Percentiles rank a stretch among this genome's conserved stretches.
phyloP scores from a whole-genome alignment of 345 rosid species.

The Eucalyptus erythrocorys region DNA sequence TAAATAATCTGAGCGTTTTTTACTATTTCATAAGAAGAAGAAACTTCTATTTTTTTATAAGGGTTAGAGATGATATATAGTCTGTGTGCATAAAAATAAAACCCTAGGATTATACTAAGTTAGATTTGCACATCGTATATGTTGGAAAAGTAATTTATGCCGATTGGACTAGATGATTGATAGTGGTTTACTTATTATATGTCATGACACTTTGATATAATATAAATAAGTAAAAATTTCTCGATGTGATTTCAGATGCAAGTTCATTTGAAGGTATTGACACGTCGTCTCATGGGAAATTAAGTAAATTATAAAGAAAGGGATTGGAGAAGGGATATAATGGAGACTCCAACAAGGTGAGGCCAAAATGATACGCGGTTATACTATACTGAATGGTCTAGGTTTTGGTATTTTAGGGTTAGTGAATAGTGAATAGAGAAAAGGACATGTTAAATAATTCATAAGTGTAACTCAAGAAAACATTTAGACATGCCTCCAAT shows the following conservation, averaged over 20 bases:
- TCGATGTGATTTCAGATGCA: fast-evolving
- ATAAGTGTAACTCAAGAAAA: background rate
- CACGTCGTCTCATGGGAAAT: fast-evolving
- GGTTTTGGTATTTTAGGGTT: background rate
- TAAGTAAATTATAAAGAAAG: background rate
- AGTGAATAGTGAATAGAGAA: background rate
- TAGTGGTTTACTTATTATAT: background rate
- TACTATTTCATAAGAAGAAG: background rate
- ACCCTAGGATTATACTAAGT: background rate
- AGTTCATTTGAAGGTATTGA: background rate
- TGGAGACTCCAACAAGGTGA: background rate
- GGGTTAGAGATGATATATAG: background rate
- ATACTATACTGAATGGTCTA: background rate
- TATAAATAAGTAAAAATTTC: background rate
- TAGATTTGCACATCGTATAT: background rate
- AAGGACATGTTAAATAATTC: background rate
- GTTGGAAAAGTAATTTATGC: fast-evolving
- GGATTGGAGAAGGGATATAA: background rate
- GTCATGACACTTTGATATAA: background rate
- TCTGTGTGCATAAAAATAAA: too few relatives aligned
- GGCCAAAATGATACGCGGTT: background rate
- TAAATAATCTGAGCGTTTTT: background rate
- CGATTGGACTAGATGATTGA: background rate
- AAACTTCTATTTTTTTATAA: background rate
- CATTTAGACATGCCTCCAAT: background rate